Conservation (phyloP, 495 filamentous ascomycete species). For the Cercophora newfieldiana region DNA sequence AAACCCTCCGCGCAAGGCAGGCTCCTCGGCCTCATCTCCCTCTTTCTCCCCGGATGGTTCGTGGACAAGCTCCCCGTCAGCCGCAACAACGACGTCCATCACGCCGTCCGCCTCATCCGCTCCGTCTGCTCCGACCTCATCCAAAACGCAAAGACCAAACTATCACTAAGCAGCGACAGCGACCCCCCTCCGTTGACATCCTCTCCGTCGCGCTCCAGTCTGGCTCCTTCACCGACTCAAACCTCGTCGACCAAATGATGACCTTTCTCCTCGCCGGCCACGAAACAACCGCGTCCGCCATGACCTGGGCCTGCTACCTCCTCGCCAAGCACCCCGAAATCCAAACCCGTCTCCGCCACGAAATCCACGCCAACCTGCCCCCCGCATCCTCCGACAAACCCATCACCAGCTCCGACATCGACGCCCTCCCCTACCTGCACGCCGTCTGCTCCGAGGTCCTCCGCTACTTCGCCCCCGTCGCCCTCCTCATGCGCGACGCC, state of each 20-base stretch:
- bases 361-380: constrained; percentile 63
- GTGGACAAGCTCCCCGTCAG: constrained; percentile 59
- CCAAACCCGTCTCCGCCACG: constrained; percentile 51
- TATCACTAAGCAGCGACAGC: constrained; percentile 52
- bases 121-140: constrained; percentile 66
- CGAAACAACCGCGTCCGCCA: constrained; percentile 63
- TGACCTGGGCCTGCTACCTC: constrained; percentile 58
- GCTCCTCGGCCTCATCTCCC: constrained; percentile 45
- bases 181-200: constrained; percentile 75
- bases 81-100: constrained; percentile 62
- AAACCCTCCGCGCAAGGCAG: constrained; percentile 39
- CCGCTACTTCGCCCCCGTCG: constrained; percentile 50
- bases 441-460: constrained; percentile 51
- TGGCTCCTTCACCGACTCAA: constrained; percentile 74
- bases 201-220: constrained; percentile 78
- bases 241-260: constrained; percentile 89
- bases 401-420: constrained; percentile 54
- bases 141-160: constrained; percentile 62
- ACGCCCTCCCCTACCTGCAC: constrained; percentile 57
- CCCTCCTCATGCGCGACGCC: constrained; percentile 62
- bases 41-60: constrained; percentile 53
- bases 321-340: constrained; percentile 50
- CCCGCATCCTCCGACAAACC: constrained; percentile 43
- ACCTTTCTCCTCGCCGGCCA: constrained; percentile 93
- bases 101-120: constrained; percentile 59